Base-by-base conservation (phyloP, 345 rosid genomes). In the Arabidopsis suecica region DNA sequence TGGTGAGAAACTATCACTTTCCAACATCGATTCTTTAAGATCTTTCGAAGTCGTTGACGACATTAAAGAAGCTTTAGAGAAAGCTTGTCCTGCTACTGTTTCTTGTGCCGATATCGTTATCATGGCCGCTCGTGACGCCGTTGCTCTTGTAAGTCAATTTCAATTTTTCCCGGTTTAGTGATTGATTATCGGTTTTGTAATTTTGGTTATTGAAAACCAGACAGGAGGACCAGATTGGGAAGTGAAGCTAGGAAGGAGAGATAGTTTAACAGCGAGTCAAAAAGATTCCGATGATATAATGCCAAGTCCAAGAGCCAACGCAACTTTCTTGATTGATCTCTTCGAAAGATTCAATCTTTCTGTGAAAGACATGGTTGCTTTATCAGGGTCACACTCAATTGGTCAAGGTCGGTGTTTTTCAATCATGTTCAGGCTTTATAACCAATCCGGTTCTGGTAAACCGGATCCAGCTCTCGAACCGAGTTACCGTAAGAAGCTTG, bases 401-500 rank as follows among this genome's bases (percentile, higher is more conserved):
- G 99, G 98, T 34, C 73, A 93, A 77, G 98, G 74, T 38, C 80
- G 99, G 64, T 95, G 99, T 77, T 93, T 95, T 69, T 95, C 99
- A 0, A 76, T 95, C 71, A 79, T 90, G 83, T 88, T 84, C 54
- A 84, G 98, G 74, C 97, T 95, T 56, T 95, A 95, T 72, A 95
- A 95, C 81, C 99, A 93, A 63, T 92, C 97, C 2, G 98, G 94
- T 1, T 65, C 93, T 0, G 77, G 81, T 65, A 65, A 55, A 77
- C 77, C 80, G 55, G 98, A 95, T 80, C 90, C 91, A 6, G 65
- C 86, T 2, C 60, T 95, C 0, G 86, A 87, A 34, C 96, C 97
- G 1, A 41, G 3, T 22, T 92, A 70, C 79, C 73, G 77, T 42
- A 82, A 82, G 60, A 71, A 80, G 84, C 90, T 95, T 6, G 25